phyloP scores from a whole-genome alignment of 192 early-diverging fungal species.

The Haplosporangium gracile region DNA sequence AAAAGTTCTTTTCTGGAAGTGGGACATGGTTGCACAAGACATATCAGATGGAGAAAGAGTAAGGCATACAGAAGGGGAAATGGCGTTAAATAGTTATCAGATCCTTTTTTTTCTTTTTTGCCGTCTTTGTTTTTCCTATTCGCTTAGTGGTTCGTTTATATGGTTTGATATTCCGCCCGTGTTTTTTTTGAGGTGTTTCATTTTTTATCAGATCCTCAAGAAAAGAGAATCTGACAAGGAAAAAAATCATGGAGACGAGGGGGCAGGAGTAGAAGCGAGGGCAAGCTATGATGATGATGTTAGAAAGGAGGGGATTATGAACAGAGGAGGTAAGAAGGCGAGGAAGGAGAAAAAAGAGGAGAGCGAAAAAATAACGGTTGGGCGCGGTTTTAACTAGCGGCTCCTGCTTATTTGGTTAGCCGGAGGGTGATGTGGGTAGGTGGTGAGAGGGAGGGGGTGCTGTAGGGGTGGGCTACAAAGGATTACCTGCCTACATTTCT shows the following conservation, averaged over 20 bases:
- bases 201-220: conserved; percentile 1
- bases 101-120: conserved; percentile 1
- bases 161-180: conserved; percentile 2
- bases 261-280: background rate
- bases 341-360: background rate
- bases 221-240: background rate
- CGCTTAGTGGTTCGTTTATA: background rate
- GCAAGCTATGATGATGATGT: background rate
- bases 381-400: background rate
- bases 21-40: background rate
- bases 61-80: background rate
- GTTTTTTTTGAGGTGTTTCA: background rate
- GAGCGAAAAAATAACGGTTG: background rate
- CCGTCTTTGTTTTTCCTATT: background rate
- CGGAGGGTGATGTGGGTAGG: background rate
- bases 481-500: background rate
- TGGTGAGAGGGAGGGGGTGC: background rate
- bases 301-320: background rate
- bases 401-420: conserved; percentile 10
- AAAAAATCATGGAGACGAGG: background rate
- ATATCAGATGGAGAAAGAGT: background rate
- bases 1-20: background rate
- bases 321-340: background rate
- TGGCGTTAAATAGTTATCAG: background rate
- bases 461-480: background rate